Evolutionary conservation across 2,329 filamentous ascomycete species (phyloP), one percentile per base, ranked within the genome.

Genomic region (Aspergillus sp.): DNA sequence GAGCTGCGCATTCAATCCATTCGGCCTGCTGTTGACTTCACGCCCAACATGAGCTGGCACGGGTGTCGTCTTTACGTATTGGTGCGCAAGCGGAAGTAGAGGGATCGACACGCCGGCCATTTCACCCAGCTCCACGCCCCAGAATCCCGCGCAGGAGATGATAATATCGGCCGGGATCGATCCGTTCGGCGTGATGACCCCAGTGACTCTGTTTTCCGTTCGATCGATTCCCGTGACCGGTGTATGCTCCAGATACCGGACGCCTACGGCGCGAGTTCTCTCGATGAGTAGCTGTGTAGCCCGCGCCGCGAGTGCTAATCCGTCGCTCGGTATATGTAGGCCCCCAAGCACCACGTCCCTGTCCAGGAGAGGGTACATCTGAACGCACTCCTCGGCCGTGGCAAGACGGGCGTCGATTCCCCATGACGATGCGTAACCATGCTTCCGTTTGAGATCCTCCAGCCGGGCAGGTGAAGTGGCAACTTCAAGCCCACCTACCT

Each of bases 101-200:
- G 84, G 84, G 19, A 87, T 76, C 1, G 78, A 70, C 11, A 85
- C 60, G 4, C 77, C 83, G 40, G 81, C 76, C 83, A 87, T 84
- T 5, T 78, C 80, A 19, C 84, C 84, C 5, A 87, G 72, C 62
- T 87, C 83, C 6, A 86, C 84, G 10, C 84, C 84, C 84, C 84
- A 87, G 65, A 87, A 84, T 0, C 84, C 84, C 5, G 82, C 84
- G 55, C 84, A 87, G 1, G 82, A 86, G 34, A 87, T 68, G 47
- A 86, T 74, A 20, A 86, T 80, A 50, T 87, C 84, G 0, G 83
- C 83, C 0, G 79, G 71, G 17, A 86, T 73, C 0, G 63, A 76
- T 19, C 78, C 78, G 3, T 67, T 67, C 1, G 73, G 69, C 0
- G 81, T 85, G 1, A 57, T 69, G 0, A 86, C 83, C 2, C 83